Evolutionary conservation across 2,329 filamentous ascomycete genomes (phyloP).

Genomic region (Paraphoma chrysanthemicola): DNA sequence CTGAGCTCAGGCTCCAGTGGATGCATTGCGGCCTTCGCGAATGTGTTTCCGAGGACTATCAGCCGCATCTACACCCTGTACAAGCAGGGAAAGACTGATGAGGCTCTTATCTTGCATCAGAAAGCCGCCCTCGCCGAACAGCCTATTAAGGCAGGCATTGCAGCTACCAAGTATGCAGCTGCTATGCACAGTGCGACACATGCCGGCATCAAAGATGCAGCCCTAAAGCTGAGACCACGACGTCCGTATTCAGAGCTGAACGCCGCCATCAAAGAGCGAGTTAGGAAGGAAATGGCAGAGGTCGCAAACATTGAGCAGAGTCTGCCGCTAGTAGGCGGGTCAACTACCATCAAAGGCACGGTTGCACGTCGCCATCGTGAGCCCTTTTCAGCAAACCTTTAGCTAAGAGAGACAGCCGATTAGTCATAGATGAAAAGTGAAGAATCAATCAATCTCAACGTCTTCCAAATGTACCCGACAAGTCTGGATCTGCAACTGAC

Average conservation of each 20-base stretch:
- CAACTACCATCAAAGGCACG: not conserved
- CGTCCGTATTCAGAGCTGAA: conserved; percentile 23
- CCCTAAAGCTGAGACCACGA: conserved; percentile 17
- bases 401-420: no score
- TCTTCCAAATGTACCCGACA: no score
- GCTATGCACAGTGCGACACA: conserved; percentile 66
- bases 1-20: conserved; percentile 60
- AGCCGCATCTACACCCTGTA: conserved; percentile 66
- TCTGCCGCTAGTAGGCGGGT: conserved; percentile 13
- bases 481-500: no score
- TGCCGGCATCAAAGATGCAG: conserved; percentile 50
- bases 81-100: conserved; percentile 59
- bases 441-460: no score
- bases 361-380: no score
- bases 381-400: no score
- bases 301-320: conserved; percentile 25
- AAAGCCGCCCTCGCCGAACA: conserved; percentile 69
- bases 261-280: conserved; percentile 14
- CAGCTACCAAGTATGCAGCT: conserved; percentile 70
- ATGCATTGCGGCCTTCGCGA: conserved; percentile 64
- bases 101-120: conserved; percentile 66
- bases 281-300: conserved; percentile 22
- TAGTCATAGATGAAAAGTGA: no score
- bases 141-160: conserved; percentile 69
- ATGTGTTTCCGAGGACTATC: conserved; percentile 61